Base-by-base conservation (phyloP, 345 rosid species). In the Gossypium turneri region DNA sequence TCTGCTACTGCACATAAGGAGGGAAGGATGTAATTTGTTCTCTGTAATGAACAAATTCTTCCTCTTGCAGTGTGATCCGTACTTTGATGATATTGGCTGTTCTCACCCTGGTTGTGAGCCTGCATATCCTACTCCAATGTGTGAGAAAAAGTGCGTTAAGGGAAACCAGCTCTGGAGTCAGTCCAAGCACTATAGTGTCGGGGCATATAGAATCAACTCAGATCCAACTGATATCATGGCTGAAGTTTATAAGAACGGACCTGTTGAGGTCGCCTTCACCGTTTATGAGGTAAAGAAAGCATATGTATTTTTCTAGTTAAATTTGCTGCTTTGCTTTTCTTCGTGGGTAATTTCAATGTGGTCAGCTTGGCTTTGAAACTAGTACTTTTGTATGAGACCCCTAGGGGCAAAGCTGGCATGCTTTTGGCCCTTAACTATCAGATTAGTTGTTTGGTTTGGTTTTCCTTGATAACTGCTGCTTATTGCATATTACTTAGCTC, bases 81-180 rank as follows among this genome's bases (percentile, higher is more conserved):
- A 93, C 86, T 91, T 95, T 73, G 99, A 95, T 64, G 80, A 76
- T 55, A 85, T 71, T 66, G 98, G 99, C 77, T 95, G 98, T 81
- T 88, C 97, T 69, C 99, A 95, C 86, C 99, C 99, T 41, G 98
- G 99, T 47, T 95, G 97, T 70, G 96, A 91, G 84, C 99, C 98
- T 29, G 92, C 69, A 51, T 95, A 70, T 84, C 88, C 90, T 20
- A 95, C 99, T 70, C 99, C 99, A 4, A 87, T 62, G 80, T 95
- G 99, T 81, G 73, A 75, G 81, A 87, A 86, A 62, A 84, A 91
- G 79, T 95, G 99, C 68, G 89, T 90, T 43, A 66, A 83, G 8
- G 84, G 83, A 41, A 95, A 95, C 84, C 85, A 86, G 82, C 73
- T 89, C 52, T 95, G 98, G 99, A 77, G 76, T 13, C 44, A 83